Base-by-base conservation (phyloP, 176 grass and related monocot species). In the Carex pumila region DNA sequence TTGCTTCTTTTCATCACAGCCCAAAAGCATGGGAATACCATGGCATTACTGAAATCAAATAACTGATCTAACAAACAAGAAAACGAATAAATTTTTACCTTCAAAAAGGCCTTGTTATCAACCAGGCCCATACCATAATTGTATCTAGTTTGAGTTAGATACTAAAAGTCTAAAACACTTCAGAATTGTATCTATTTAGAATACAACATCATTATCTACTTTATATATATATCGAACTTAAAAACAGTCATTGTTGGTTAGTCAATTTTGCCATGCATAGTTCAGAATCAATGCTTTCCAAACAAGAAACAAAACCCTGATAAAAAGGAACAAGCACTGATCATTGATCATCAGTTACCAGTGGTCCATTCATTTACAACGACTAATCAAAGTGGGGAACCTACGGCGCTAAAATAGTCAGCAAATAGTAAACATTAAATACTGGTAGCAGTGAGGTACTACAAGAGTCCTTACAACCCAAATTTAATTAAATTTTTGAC, bases 281-380 rank as follows among this genome's bases (percentile, higher is more conserved):
- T 7, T 53, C 45, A 75, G 47, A 29, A 53, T 75, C 19, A 53
- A 75, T 75, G 71, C 25, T 75, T 36, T 39, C 65, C 6, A 71
- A 21, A 49, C 15, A 75, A 5, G 0, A 74, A 57, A 56, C 10
- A 77, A 15, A 31, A 25, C 22, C 50, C 31, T 10, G 54, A 77
- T 31, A 77, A 56, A 30, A 12, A 76, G 12, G 9, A 54, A 32
- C 50, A 76, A 56, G 13, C 10, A 55, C 52, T 57, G 52, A 52
- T 52, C 71, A 74, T 39, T 74, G 70, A 32, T 78, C 73, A 78
- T 78, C 73, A 78, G 73, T 78, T 57, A 55, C 7, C 73, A 67
- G 81, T 83, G 81, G 62, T 83, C 81, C 62, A 83, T 83, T 36
- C 45, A 64, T 3, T 68, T 32, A 83, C 30, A 81, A 81, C 25